A percentile compares a stretch with the other conserved stretches of the same genome.
phyloP scores from a whole-genome alignment of 495 filamentous ascomycete species.

The Saxophila tyrrhenica region DNA sequence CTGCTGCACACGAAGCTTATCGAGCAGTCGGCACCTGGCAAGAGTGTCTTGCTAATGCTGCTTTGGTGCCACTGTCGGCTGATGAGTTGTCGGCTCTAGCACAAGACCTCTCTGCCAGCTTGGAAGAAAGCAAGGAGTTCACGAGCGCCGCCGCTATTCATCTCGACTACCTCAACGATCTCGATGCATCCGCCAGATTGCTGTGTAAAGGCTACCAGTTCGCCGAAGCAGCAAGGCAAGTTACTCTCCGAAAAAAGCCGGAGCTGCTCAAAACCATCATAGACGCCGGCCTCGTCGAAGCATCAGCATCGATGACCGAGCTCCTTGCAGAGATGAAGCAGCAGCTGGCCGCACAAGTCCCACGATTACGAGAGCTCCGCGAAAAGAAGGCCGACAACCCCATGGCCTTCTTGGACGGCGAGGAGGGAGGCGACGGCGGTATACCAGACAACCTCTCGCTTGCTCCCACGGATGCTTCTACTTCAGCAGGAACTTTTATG shows the following conservation, averaged over 20 bases:
- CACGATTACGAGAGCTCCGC: slow-evolving; percentile 70
- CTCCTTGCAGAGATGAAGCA: slow-evolving; percentile 81
- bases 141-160: slow-evolving; percentile 66
- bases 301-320: slow-evolving; percentile 67
- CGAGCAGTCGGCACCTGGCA: slow-evolving; percentile 77
- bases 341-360: slow-evolving; percentile 73
- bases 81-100: slow-evolving; percentile 54
- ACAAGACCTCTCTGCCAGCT: slow-evolving; percentile 51
- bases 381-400: slow-evolving; percentile 71
- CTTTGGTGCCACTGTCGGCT: slow-evolving; percentile 48
- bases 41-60: slow-evolving; percentile 69
- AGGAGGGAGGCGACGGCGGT: slow-evolving; percentile 43
- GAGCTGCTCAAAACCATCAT: slow-evolving; percentile 46
- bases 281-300: slow-evolving; percentile 67
- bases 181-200: slow-evolving; percentile 51
- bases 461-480: slow-evolving; percentile 71
- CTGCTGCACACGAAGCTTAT: slow-evolving; percentile 65
- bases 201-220: slow-evolving; percentile 80
- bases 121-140: slow-evolving; percentile 74
- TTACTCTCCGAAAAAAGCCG: slow-evolving; percentile 39
- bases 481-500: slow-evolving; percentile 69
- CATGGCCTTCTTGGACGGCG: slow-evolving; percentile 45
- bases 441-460: slow-evolving; percentile 87
- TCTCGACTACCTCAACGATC: slow-evolving; percentile 63
- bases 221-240: slow-evolving; percentile 66